A percentile compares a stretch with the other conserved stretches of the same genome.
phyloP scores from a whole-genome alignment of 345 rosid genomes.

The Eucalyptus grandis region DNA sequence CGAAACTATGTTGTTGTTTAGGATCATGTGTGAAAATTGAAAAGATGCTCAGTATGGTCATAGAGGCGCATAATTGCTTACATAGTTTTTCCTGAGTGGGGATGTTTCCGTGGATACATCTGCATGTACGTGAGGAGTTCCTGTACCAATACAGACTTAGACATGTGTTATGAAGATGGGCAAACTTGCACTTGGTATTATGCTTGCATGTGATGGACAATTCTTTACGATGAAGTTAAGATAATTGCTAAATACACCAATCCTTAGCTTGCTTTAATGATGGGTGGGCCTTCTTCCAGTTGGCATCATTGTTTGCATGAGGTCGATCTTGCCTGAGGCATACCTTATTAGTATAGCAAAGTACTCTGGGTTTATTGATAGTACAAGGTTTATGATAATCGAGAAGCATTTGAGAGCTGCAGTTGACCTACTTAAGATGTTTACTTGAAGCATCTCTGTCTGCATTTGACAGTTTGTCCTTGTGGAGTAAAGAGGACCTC shows the following conservation, averaged over 20 bases:
- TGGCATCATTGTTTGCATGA: neutral
- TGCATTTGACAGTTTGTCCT: neutral
- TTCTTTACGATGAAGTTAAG: neutral
- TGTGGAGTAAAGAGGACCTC: neutral
- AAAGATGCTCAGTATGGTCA: neutral
- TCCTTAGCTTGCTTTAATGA: neutral
- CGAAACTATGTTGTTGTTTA: neutral
- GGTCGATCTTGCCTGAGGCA: neutral
- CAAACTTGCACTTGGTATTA: neutral
- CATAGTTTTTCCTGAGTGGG: neutral
- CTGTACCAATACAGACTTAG: neutral
- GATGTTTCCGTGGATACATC: neutral
- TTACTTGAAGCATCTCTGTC: neutral
- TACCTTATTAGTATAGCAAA: neutral
- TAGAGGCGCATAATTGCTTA: neutral
- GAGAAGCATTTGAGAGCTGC: neutral
- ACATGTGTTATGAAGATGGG: neutral
- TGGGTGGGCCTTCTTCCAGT: neutral
- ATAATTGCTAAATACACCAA: neutral
- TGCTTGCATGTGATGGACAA: fast-evolving
- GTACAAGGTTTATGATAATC: neutral
- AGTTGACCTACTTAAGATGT: neutral
- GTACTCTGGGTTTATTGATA: neutral
- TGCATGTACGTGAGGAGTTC: neutral
- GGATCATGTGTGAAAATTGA: neutral